Percentiles rank a stretch among this genome's conserved stretches.
These are phyloP conservation scores for Metarhizium guizhouense DNA, from an alignment of 2,329 filamentous ascomycete genomes.

Conservation along the genomic window DNA sequence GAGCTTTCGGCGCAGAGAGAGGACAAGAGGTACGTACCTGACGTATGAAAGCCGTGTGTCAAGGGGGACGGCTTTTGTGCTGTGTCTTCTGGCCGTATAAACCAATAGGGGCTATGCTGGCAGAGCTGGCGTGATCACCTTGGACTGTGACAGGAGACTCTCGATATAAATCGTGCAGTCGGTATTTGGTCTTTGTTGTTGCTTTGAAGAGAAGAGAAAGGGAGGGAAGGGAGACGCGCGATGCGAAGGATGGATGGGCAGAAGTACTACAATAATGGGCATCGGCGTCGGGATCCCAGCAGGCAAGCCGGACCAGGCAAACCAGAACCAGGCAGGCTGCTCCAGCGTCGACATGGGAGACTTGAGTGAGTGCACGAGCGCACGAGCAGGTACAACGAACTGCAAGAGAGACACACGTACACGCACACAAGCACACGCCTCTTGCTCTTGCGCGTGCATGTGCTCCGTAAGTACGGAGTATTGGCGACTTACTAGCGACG, in stretches of 20 bases:
- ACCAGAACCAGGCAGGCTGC: neutral
- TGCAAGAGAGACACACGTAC: neutral
- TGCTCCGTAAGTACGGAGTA: no score
- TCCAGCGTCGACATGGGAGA: no score
- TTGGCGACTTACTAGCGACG: no score
- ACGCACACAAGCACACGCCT: no score
- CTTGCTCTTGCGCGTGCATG: no score
- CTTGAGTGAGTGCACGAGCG: neutral
- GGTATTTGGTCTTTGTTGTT: slow-evolving; percentile 41
- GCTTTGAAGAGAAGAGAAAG: slow-evolving; percentile 31
- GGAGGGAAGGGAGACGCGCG: slow-evolving; percentile 23
- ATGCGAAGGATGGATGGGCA: slow-evolving; percentile 18
- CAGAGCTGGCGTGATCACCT: slow-evolving; percentile 47
- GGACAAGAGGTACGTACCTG: slow-evolving; percentile 22
- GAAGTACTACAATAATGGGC: slow-evolving; percentile 14
- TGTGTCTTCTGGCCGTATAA: slow-evolving; percentile 15
- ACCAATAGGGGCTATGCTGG: slow-evolving; percentile 20
- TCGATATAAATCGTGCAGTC: slow-evolving; percentile 42
- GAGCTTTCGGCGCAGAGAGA: neutral
- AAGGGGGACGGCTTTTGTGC: slow-evolving; percentile 14
- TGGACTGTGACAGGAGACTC: slow-evolving; percentile 52
- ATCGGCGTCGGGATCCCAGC: slow-evolving; percentile 9
- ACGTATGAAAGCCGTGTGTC: slow-evolving; percentile 18
- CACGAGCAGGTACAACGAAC: neutral
- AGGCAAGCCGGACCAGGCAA: neutral